Conservation (phyloP, 768 basidiomycete species). For the Tricholoma terreum region DNA sequence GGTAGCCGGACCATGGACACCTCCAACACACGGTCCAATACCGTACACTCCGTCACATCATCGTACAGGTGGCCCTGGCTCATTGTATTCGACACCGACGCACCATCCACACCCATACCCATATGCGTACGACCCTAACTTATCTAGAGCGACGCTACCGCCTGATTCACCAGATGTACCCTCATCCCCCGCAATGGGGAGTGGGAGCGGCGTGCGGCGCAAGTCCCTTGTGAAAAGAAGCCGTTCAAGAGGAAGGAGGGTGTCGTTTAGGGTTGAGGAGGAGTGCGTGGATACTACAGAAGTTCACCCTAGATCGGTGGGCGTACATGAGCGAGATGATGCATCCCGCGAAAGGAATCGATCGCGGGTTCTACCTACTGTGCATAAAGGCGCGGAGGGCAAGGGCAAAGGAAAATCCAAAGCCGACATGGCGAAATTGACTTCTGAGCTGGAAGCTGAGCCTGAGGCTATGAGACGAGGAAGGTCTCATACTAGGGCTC, state of each 20-base stretch:
- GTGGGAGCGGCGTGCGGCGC: constrained; percentile 21
- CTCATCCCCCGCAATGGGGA: constrained; percentile 34
- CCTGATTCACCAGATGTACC: constrained; percentile 46
- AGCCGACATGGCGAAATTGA: neutral
- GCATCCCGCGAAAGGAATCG: neutral
- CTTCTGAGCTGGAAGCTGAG: constrained; percentile 1
- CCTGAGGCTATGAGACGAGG: constrained; percentile 4
- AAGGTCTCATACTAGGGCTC: constrained; percentile 20
- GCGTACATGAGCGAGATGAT: neutral
- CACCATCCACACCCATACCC: constrained; percentile 37
- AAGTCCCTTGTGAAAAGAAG: constrained; percentile 46
- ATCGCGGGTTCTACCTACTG: neutral
- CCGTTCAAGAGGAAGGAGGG: constrained; percentile 51
- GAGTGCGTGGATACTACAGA: constrained; percentile 13
- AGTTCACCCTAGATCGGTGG: neutral
- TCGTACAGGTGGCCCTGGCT: constrained; percentile 18
- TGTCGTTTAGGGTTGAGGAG: constrained; percentile 49
- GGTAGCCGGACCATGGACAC: constrained; percentile 20
- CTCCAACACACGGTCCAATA: constrained; percentile 19
- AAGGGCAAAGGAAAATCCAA: constrained; percentile 14
- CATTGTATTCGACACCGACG: constrained; percentile 35
- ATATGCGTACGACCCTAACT: constrained; percentile 40
- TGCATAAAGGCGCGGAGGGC: neutral
- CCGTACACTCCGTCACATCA: constrained; percentile 30
- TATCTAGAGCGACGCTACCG: constrained; percentile 47